Conservation (phyloP, 176 grass and related monocot genomes). For the Leersia perrieri region DNA sequence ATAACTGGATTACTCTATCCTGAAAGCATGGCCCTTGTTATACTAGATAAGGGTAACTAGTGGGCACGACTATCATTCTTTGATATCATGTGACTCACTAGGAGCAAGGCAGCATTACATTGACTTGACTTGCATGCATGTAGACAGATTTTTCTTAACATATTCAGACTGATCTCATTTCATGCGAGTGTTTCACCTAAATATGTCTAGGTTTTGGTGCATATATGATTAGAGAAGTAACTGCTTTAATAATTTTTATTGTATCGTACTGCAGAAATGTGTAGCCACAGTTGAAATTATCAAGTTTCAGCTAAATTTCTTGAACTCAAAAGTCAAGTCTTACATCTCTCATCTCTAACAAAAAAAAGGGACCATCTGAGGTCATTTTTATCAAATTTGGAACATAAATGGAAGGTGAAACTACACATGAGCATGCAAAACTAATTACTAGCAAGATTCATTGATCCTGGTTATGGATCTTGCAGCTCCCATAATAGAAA, state of each 20-base stretch:
- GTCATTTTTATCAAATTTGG: not conserved
- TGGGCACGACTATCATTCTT: conserved; percentile 6
- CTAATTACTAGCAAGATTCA: conserved; percentile 25
- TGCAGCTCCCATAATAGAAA: conserved; percentile 34
- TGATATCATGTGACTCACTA: conserved; percentile 28
- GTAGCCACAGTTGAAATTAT: not conserved
- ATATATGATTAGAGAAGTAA: not conserved
- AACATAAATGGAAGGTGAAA: conserved; percentile 10
- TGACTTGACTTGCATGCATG: conserved; percentile 27
- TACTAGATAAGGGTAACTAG: not conserved
- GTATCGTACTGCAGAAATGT: not conserved
- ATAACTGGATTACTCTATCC: not conserved
- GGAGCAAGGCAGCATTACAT: not conserved
- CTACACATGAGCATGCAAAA: conserved; percentile 20
- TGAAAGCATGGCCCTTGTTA: not conserved
- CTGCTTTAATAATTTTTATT: not conserved
- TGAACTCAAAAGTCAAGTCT: not conserved
- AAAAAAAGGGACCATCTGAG: not conserved
- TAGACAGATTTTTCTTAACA: conserved; percentile 3
- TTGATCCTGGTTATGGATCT: conserved; percentile 25
- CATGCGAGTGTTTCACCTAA: not conserved
- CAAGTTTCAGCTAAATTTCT: not conserved
- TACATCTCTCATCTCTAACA: not conserved
- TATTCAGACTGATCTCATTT: conserved; percentile 8
- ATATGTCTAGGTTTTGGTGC: not conserved